A percentile compares a stretch with the other conserved stretches of the same genome.
phyloP scores from a whole-genome alignment of 441 rosid species.

The Corymbia citriodora region DNA sequence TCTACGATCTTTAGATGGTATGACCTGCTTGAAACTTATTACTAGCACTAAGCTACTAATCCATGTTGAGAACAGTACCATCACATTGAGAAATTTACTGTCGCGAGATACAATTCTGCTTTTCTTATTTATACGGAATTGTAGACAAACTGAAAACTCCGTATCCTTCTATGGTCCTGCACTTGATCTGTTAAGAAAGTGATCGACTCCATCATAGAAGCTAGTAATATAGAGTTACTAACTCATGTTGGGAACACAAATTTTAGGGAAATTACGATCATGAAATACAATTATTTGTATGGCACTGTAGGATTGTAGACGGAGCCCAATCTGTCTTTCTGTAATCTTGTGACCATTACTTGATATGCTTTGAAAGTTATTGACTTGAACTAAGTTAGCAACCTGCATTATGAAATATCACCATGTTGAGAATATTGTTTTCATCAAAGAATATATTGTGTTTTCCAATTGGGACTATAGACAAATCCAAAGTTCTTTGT shows the following conservation, averaged over 20 bases:
- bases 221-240: neutral
- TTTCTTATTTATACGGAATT: neutral
- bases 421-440: neutral
- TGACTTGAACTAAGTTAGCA: neutral
- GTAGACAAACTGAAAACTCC: neutral
- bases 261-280: neutral
- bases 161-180: neutral
- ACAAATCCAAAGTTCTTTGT: neutral
- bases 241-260: neutral
- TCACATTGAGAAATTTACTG: neutral
- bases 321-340: neutral
- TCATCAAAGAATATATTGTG: neutral
- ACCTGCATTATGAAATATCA: neutral
- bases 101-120: neutral
- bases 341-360: neutral
- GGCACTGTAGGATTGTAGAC: neutral
- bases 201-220: neutral
- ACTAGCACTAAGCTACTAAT: neutral
- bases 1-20: neutral
- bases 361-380: neutral
- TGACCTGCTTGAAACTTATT: neutral
- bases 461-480: neutral
- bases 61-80: neutral
- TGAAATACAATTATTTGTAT: neutral
- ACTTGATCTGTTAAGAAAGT: neutral